Percentiles rank a stretch among this genome's conserved stretches.
Evolutionary conservation across 2,329 filamentous ascomycete genomes (phyloP).

Genomic region (Polytolypa hystricis): DNA sequence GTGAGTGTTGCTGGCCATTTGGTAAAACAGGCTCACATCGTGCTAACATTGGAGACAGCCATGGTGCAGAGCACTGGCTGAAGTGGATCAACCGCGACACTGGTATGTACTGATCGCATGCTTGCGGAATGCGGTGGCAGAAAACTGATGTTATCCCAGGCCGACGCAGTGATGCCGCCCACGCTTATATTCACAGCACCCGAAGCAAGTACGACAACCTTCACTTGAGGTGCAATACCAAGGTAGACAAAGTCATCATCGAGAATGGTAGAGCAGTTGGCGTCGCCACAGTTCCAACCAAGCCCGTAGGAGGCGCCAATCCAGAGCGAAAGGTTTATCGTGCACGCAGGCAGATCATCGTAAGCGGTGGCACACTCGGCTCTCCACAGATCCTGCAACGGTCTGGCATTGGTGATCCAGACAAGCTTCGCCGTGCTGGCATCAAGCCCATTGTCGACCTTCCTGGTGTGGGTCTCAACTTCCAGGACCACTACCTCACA

Average conservation of each 20-base stretch:
- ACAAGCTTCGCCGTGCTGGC: conserved; percentile 57
- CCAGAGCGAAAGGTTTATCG: conserved; percentile 47
- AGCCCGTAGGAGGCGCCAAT: conserved; percentile 50
- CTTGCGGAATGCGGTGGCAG: neutral
- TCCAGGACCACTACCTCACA: conserved; percentile 65
- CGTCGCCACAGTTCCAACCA: conserved; percentile 59
- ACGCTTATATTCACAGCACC: conserved; percentile 68
- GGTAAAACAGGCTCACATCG: neutral
- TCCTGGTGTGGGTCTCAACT: conserved; percentile 63
- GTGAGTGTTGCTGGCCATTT: conserved; percentile 14
- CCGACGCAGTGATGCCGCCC: conserved; percentile 64
- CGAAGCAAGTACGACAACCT: conserved; percentile 58
- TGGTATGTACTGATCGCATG: conserved; percentile 30
- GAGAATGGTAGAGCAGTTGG: conserved; percentile 61
- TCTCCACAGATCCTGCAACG: conserved; percentile 65
- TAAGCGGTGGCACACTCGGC: conserved; percentile 61
- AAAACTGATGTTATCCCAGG: conserved; percentile 30
- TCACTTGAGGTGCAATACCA: conserved; percentile 63
- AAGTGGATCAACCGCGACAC: conserved; percentile 66
- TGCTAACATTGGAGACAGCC: conserved; percentile 19
- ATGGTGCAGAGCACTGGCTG: conserved; percentile 70
- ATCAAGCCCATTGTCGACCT: conserved; percentile 60
- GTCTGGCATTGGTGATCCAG: conserved; percentile 61
- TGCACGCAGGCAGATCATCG: conserved; percentile 63
- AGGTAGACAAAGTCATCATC: conserved; percentile 65